A percentile compares a stretch with the other conserved stretches of the same genome.
These are phyloP conservation scores for Nakataea oryzae DNA, from an alignment of 2,329 filamentous ascomycete genomes.

Conservation along the genomic window DNA sequence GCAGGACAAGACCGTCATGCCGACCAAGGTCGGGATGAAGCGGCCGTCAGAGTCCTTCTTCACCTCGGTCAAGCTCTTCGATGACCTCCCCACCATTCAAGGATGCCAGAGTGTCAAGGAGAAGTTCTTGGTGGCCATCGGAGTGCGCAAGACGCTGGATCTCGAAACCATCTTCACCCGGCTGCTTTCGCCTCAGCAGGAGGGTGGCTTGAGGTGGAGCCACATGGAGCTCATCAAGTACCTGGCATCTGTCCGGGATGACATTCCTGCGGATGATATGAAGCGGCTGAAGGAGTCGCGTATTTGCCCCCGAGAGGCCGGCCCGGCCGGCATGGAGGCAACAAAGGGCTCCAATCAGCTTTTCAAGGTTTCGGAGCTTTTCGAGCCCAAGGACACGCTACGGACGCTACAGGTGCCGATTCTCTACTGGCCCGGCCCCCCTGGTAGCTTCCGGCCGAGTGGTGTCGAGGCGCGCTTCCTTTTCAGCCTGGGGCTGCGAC, in stretches of 20 bases:
- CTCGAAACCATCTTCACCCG: conserved; percentile 87
- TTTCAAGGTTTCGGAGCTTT: conserved; percentile 70
- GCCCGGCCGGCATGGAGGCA: conserved; percentile 42
- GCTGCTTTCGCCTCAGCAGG: conserved; percentile 49
- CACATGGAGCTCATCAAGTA: conserved; percentile 94
- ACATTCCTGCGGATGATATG: conserved; percentile 78
- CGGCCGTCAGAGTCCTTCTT: conserved; percentile 84
- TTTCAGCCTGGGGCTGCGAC: conserved; percentile 58
- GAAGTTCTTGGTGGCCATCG: conserved; percentile 72
- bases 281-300: conserved; percentile 65
- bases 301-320: conserved; percentile 71
- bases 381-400: conserved; percentile 64
- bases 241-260: conserved; percentile 75
- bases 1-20: conserved; percentile 63
- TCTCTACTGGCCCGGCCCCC: conserved; percentile 67
- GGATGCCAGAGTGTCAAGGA: conserved; percentile 76
- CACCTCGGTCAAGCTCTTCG: conserved; percentile 84
- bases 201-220: conserved; percentile 55
- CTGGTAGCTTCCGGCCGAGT: conserved; percentile 49
- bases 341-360: conserved; percentile 39
- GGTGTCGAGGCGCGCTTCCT: conserved; percentile 71
- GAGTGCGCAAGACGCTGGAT: conserved; percentile 91
- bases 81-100: conserved; percentile 77
- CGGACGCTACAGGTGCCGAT: conserved; percentile 63
- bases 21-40: conserved; percentile 84